These are phyloP conservation scores for Suillus brevipes DNA, from an alignment of 768 basidiomycete genomes.

Conservation along the genomic window DNA sequence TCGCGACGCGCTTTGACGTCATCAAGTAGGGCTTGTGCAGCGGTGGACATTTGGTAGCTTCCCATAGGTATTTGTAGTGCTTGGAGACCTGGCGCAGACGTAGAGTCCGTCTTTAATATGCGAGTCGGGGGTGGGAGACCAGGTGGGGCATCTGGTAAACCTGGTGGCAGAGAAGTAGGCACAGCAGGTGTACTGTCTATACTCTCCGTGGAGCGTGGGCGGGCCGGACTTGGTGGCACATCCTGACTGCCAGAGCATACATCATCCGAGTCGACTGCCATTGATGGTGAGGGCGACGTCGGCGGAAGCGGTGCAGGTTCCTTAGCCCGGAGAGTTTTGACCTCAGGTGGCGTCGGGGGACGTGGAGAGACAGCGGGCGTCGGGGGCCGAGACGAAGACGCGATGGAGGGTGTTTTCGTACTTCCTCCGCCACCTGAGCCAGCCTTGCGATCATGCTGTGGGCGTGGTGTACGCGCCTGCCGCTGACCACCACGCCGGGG, in stretches of 20 bases:
- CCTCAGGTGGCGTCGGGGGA: slow-evolving; percentile 46
- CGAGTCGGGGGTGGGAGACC: slow-evolving; percentile 55
- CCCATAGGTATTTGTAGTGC: slow-evolving; percentile 51
- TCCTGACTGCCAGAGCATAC: slow-evolving; percentile 45
- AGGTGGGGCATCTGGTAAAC: slow-evolving; percentile 53
- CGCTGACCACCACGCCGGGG: slow-evolving; percentile 49
- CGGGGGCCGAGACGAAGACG: slow-evolving; percentile 57
- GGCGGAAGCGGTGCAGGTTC: slow-evolving; percentile 42
- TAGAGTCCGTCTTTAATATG: slow-evolving; percentile 51
- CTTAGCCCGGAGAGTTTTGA: slow-evolving; percentile 41
- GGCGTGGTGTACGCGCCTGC: slow-evolving; percentile 45
- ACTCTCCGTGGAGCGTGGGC: slow-evolving; percentile 43
- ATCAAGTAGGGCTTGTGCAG: slow-evolving; percentile 81
- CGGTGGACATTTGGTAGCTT: slow-evolving; percentile 84
- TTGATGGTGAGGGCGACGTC: slow-evolving; percentile 47
- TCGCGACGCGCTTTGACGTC: slow-evolving; percentile 80
- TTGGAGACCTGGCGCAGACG: slow-evolving; percentile 41
- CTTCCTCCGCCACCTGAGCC: slow-evolving; percentile 30
- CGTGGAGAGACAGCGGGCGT: slow-evolving; percentile 47
- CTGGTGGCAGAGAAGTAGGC: slow-evolving; percentile 43
- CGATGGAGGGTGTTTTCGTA: slow-evolving; percentile 47
- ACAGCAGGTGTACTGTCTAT: slow-evolving; percentile 30
- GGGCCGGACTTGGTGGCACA: slow-evolving; percentile 40
- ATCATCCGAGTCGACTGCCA: slow-evolving; percentile 56
- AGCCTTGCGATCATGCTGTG: slow-evolving; percentile 45